Percentiles rank a stretch among this genome's conserved stretches.
Evolutionary conservation across 179 eudicot species (phyloP).

Genomic region (Beta macrorhiza): DNA sequence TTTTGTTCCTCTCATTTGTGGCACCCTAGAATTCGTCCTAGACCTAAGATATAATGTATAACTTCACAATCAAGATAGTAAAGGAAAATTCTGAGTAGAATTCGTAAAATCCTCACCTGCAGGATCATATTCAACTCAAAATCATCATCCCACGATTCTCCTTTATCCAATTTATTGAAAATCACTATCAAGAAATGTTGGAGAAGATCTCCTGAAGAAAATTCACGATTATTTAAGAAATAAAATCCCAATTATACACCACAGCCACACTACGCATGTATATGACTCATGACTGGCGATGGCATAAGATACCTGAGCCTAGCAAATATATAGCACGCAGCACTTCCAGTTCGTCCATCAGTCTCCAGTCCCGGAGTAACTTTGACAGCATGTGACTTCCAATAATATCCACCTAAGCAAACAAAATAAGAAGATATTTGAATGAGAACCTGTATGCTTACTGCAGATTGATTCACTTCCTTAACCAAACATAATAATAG

Average conservation of each 20-base stretch:
- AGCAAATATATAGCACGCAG: constrained; percentile 87
- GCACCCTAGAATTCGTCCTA: background rate
- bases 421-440: background rate
- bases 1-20: background rate
- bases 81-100: background rate
- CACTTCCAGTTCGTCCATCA: constrained; percentile 91
- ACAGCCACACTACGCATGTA: background rate
- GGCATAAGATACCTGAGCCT: constrained; percentile 70
- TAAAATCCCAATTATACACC: constrained; percentile 6
- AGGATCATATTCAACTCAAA: constrained; percentile 90
- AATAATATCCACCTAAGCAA: constrained; percentile 67
- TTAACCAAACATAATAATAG: constrained; percentile 10
- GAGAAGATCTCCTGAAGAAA: constrained; percentile 84
- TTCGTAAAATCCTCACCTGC: constrained; percentile 51
- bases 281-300: constrained; percentile 1
- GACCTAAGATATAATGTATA: constrained; percentile 1
- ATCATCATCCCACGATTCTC: constrained; percentile 93
- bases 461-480: background rate
- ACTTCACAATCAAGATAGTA: background rate
- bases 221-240: constrained; percentile 9
- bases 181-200: constrained; percentile 85
- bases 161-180: constrained; percentile 84
- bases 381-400: constrained; percentile 84
- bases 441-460: background rate
- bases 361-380: constrained; percentile 82